A percentile compares a stretch with the other conserved stretches of the same genome.
These are phyloP conservation scores for Ceratocystis cacaofunesta DNA, from an alignment of 2,329 filamentous ascomycete genomes.

Conservation along the genomic window DNA sequence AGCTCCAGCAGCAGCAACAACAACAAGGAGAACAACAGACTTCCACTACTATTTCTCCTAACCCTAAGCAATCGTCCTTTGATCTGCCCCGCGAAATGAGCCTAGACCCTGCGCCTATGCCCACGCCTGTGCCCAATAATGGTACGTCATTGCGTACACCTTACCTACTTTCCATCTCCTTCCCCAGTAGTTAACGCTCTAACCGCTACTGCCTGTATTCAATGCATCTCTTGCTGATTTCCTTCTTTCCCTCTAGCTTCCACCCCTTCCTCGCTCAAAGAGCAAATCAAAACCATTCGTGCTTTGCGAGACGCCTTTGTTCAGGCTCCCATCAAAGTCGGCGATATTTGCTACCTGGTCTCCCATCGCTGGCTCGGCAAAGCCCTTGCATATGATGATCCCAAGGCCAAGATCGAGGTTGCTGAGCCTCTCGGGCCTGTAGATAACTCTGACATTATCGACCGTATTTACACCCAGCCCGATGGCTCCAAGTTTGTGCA, in stretches of 20 bases:
- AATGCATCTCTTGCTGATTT: background rate
- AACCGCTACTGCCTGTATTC: background rate
- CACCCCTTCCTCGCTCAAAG: conserved; percentile 26
- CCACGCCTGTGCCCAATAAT: conserved; percentile 6
- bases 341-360: conserved; percentile 62
- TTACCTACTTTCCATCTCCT: background rate
- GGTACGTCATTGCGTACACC: conserved; percentile 15
- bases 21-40: background rate
- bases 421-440: conserved; percentile 56
- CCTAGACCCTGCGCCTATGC: conserved; percentile 10
- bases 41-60: background rate
- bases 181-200: background rate
- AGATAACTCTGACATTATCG: conserved; percentile 72
- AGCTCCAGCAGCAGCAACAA: conserved; percentile 7
- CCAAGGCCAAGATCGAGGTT: conserved; percentile 43
- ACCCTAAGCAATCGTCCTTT: background rate
- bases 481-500: conserved; percentile 49
- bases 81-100: conserved; percentile 16
- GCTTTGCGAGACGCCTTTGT: conserved; percentile 40
- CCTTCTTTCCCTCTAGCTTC: background rate
- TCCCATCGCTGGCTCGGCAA: conserved; percentile 65
- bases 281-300: conserved; percentile 61
- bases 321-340: conserved; percentile 46
- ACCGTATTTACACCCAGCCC: conserved; percentile 40
- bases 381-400: conserved; percentile 50